Base-by-base conservation (phyloP, 768 basidiomycete genomes). In the Lactarius sanguifluus region DNA sequence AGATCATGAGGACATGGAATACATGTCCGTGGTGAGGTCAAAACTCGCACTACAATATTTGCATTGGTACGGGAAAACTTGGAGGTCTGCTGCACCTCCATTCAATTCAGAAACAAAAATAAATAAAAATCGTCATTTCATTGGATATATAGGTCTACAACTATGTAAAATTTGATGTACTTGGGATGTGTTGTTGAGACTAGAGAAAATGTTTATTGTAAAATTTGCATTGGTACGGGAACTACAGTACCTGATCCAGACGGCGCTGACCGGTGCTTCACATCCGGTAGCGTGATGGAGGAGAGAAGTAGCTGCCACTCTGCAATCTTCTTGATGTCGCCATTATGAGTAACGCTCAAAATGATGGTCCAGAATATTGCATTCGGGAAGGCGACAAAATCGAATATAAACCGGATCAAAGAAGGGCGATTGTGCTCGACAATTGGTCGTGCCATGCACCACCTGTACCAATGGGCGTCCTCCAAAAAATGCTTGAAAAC, bases 331-430 rank as follows among this genome's bases (percentile, higher is more conserved):
- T 85, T 86, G 73, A 87, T 81, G 70, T 81, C 78, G 5, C 79
- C 78, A 45, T 82, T 72, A 57, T 84, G 81, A 54, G 88, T 86
- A 34, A 90, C 83, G 57, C 82, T 84, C 6, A 86, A 81, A 36
- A 91, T 88, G 64, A 89, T 90, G 4, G 84, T 82, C 10, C 84
- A 84, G 76, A 88, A 90, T 7, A 89, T 84, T 25, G 86, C 86
- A 69, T 89, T 89, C 0, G 88, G 89, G 74, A 88, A 90, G 5
- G 85, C 86, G 34, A 91, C 81, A 25, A 67, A 88, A 75, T 90
- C 89, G 71, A 89, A 89, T 45, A 88, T 78, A 76, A 87, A 87
- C 86, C 30, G 23, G 20, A 25, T 57, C 72, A 40, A 61, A 38
- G 36, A 47, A 10, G 2, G 23, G 28, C 18, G 1, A 36, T 16